Percentiles rank a stretch among this genome's conserved stretches.
phyloP scores from a whole-genome alignment of 306 rosid species.

The Quercus rubra region DNA sequence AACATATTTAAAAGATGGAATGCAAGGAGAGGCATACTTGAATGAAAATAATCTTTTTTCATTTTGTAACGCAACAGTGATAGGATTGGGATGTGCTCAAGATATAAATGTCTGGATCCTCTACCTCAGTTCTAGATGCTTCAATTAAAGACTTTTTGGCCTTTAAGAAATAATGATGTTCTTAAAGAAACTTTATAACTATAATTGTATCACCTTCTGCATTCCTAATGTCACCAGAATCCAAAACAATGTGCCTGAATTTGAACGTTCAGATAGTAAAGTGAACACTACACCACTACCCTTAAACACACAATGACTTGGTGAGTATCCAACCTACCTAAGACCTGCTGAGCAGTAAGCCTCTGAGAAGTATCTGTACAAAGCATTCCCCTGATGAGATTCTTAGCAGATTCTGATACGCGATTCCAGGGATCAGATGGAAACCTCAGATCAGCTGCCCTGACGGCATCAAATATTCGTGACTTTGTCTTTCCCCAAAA shows the following conservation, averaged over 20 bases:
- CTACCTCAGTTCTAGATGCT: not conserved
- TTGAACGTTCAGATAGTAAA: not conserved
- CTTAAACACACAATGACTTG: not conserved
- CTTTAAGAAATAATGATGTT: not conserved
- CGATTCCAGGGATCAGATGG: conserved; percentile 65
- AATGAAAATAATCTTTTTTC: not conserved
- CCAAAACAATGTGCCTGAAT: not conserved
- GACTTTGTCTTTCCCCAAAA: conserved; percentile 95
- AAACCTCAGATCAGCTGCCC: conserved; percentile 65
- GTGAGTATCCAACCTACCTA: conserved; percentile 42
- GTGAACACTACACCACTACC: not conserved
- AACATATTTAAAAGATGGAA: not conserved
- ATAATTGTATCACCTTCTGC: not conserved
- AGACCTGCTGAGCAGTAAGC: conserved; percentile 71
- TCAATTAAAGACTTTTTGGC: not conserved
- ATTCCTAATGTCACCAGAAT: not conserved
- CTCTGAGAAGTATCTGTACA: conserved; percentile 65
- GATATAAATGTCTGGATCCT: not conserved
- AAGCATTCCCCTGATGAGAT: conserved; percentile 72
- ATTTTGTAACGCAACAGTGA: not conserved
- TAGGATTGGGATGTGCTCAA: conserved; percentile 3
- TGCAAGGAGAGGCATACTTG: not conserved
- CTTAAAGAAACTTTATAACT: not conserved
- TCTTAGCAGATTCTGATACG: conserved; percentile 64
- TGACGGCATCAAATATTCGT: conserved; percentile 70